Evolutionary conservation across 192 early-diverging fungal species (phyloP).

Genomic region (Podochytrium sp.): DNA sequence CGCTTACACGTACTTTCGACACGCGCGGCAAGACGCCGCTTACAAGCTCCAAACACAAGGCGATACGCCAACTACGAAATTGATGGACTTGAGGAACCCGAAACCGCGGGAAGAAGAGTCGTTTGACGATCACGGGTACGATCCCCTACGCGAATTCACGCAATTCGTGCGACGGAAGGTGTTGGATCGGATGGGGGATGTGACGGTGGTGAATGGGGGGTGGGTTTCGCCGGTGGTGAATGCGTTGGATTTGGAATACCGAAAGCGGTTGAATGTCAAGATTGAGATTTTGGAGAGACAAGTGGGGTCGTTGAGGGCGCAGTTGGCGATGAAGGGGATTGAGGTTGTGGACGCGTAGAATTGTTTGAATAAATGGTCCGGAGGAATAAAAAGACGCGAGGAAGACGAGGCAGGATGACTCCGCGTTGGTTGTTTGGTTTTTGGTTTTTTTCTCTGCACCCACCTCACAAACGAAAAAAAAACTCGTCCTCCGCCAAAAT

Average conservation of each 20-base stretch:
- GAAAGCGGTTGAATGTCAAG: conserved; percentile 45
- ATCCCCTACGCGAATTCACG: conserved; percentile 7
- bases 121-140: conserved; percentile 18
- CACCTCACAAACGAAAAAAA: no score
- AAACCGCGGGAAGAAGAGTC: not conserved
- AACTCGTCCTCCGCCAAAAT: no score
- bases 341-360: no score
- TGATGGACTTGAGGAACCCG: not conserved
- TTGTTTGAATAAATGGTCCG: no score
- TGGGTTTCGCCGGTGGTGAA: conserved; percentile 50
- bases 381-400: no score
- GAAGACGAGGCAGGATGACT: no score
- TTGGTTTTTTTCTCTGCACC: no score
- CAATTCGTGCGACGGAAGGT: not conserved
- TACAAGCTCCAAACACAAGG: not conserved
- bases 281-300: conserved; percentile 45
- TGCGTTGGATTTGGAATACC: conserved; percentile 55
- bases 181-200: conserved; percentile 1
- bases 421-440: no score
- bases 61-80: not conserved
- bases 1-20: conserved; percentile 12
- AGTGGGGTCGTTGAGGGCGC: conserved; percentile 35
- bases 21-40: conserved; percentile 32
- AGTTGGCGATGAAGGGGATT: conserved; percentile 19
- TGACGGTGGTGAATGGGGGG: conserved; percentile 9